These are phyloP conservation scores for Aspergillus calidoustus DNA, from an alignment of 2,329 filamentous ascomycete species.

Conservation along the genomic window DNA sequence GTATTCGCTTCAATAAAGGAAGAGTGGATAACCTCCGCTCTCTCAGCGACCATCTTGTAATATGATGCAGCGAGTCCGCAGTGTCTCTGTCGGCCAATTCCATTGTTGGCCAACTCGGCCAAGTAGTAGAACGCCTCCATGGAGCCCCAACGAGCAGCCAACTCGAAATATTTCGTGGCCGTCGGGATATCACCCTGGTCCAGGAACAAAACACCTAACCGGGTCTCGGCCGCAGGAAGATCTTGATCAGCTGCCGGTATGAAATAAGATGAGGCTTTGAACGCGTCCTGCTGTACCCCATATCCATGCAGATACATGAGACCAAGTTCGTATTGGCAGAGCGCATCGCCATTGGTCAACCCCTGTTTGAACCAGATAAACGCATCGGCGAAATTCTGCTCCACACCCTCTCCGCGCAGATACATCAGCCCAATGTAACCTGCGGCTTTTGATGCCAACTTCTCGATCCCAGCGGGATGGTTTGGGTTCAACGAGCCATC, in stretches of 20 bases:
- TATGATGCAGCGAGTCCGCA: conserved; percentile 78
- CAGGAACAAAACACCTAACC: conserved; percentile 80
- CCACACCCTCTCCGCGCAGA: conserved; percentile 80
- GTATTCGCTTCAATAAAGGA: conserved; percentile 82
- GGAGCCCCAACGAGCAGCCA: conserved; percentile 79
- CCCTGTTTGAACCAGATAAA: conserved; percentile 84
- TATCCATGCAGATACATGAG: conserved; percentile 82
- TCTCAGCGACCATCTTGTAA: conserved; percentile 80
- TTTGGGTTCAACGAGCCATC: conserved; percentile 76
- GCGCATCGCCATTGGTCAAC: conserved; percentile 72
- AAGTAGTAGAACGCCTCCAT: conserved; percentile 93
- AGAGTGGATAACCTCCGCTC: conserved; percentile 73
- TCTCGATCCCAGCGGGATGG: conserved; percentile 72
- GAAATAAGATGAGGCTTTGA: conserved; percentile 75
- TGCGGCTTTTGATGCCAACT: conserved; percentile 79
- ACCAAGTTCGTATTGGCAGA: conserved; percentile 83
- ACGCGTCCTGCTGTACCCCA: conserved; percentile 70
- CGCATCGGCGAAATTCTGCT: conserved; percentile 77
- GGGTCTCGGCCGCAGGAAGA: conserved; percentile 77
- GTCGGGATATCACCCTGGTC: conserved; percentile 84
- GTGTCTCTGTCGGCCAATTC: conserved; percentile 77
- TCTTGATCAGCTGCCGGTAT: conserved; percentile 81
- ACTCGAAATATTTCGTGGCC: conserved; percentile 84
- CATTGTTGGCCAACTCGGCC: conserved; percentile 81
- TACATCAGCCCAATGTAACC: conserved; percentile 90